Evolutionary conservation across 495 filamentous ascomycete species (phyloP).

Genomic region (Xylaria cubensis): DNA sequence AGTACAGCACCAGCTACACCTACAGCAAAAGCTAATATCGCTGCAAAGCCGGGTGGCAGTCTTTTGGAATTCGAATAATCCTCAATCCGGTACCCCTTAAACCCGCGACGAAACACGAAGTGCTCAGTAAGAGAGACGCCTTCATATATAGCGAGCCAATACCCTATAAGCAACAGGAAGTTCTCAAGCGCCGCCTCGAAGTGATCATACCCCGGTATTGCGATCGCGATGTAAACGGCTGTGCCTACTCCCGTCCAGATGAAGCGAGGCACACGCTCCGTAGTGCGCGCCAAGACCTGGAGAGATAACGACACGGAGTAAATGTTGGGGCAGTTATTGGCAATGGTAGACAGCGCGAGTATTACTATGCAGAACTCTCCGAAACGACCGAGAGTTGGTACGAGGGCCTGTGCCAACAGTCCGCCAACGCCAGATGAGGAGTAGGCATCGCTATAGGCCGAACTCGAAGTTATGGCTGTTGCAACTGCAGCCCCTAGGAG

Average conservation of each 20-base stretch:
- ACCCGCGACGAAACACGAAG: slow-evolving; percentile 73
- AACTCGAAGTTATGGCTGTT: slow-evolving; percentile 63
- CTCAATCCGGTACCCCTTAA: slow-evolving; percentile 66
- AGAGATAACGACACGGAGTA: slow-evolving; percentile 81
- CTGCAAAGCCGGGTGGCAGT: slow-evolving; percentile 76
- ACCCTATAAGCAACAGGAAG: slow-evolving; percentile 81
- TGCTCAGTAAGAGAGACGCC: slow-evolving; percentile 76
- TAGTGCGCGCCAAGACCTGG: slow-evolving; percentile 70
- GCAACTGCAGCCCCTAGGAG: slow-evolving; percentile 79
- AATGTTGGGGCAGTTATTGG: slow-evolving; percentile 89
- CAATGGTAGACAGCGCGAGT: slow-evolving; percentile 78
- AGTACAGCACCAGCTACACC: slow-evolving; percentile 76
- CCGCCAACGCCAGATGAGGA: slow-evolving; percentile 69
- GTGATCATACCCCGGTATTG: slow-evolving; percentile 76
- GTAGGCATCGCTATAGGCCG: slow-evolving; percentile 69
- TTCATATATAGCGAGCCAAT: slow-evolving; percentile 87
- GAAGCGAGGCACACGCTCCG: slow-evolving; percentile 76
- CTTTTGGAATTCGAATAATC: slow-evolving; percentile 64
- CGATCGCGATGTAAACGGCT: slow-evolving; percentile 73
- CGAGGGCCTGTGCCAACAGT: slow-evolving; percentile 70
- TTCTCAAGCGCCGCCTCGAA: slow-evolving; percentile 76
- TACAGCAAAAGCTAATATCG: slow-evolving; percentile 68
- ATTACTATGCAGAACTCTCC: slow-evolving; percentile 85
- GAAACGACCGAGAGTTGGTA: slow-evolving; percentile 72
- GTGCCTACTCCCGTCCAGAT: slow-evolving; percentile 76